A percentile compares a stretch with the other conserved stretches of the same genome.
phyloP scores from a whole-genome alignment of 2,329 filamentous ascomycete species.

The Diaporthe aspalathi region DNA sequence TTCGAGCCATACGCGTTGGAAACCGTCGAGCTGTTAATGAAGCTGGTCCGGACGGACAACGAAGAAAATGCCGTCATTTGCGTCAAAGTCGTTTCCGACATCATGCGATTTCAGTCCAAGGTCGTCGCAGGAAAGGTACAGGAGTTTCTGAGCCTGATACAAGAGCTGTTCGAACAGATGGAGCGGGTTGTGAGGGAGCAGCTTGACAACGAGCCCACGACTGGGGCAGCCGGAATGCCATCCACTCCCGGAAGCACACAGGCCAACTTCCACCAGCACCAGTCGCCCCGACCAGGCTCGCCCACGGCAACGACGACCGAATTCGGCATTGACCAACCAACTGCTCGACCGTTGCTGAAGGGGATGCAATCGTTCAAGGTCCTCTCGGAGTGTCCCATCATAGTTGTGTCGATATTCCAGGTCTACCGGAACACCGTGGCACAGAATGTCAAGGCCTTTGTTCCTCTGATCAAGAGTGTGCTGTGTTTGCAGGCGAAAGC shows the following conservation, averaged over 20 bases:
- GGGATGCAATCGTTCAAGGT: slow-evolving; percentile 99
- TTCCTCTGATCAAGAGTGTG: slow-evolving; percentile 92
- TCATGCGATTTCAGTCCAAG: slow-evolving; percentile 92
- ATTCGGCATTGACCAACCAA: slow-evolving; percentile 84
- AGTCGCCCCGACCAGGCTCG: slow-evolving; percentile 86
- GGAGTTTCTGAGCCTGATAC: slow-evolving; percentile 88
- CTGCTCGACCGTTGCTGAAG: slow-evolving; percentile 80
- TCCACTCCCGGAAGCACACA: slow-evolving; percentile 75
- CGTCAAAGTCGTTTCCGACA: slow-evolving; percentile 97
- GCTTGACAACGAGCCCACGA: slow-evolving; percentile 79
- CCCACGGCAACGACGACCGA: slow-evolving; percentile 86
- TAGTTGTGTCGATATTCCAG: slow-evolving; percentile 98
- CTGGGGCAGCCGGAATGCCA: slow-evolving; percentile 67
- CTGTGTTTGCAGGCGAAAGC: slow-evolving; percentile 90
- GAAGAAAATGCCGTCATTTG: slow-evolving; percentile 99
- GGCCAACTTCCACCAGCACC: slow-evolving; percentile 74
- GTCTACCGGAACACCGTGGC: slow-evolving; percentile 84
- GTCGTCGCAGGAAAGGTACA: slow-evolving; percentile 84
- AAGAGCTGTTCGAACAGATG: slow-evolving; percentile 96
- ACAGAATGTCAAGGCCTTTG: slow-evolving; percentile 89
- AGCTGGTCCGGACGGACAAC: slow-evolving; percentile 89
- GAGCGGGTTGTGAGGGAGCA: slow-evolving; percentile 95
- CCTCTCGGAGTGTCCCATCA: slow-evolving; percentile 96
- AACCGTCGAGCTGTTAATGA: slow-evolving; percentile 90
- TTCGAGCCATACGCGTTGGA: slow-evolving; percentile 91